Conservation (phyloP, 2,329 filamentous ascomycete species). For the Epichloe hybrida region DNA sequence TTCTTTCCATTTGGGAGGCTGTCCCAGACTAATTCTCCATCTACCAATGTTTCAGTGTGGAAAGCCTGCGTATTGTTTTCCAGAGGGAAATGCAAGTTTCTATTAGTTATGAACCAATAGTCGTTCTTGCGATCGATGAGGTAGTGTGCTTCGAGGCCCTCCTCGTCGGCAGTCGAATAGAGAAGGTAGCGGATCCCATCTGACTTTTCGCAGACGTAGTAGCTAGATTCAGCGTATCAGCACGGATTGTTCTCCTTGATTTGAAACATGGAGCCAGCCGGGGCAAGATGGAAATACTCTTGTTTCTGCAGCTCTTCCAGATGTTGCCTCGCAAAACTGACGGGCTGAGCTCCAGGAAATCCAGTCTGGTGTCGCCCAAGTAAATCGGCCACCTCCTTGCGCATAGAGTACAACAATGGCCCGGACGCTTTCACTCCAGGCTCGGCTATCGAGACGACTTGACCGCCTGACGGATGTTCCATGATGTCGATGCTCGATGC, state of each 20-base stretch:
- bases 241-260: neutral
- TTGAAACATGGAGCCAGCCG: slow-evolving; percentile 7
- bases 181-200: slow-evolving; percentile 94
- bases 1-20: slow-evolving; percentile 50
- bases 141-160: slow-evolving; percentile 59
- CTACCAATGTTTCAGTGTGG: slow-evolving; percentile 70
- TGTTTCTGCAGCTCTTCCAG: slow-evolving; percentile 65
- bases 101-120: slow-evolving; percentile 69
- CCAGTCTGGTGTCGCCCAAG: slow-evolving; percentile 53
- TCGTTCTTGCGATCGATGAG: slow-evolving; percentile 97
- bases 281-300: slow-evolving; percentile 41
- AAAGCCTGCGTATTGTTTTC: slow-evolving; percentile 51
- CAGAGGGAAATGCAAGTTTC: slow-evolving; percentile 66
- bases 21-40: slow-evolving; percentile 89
- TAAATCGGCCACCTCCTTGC: slow-evolving; percentile 59
- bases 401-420: slow-evolving; percentile 48
- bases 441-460: slow-evolving; percentile 38
- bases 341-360: slow-evolving; percentile 88
- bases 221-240: slow-evolving; percentile 35
- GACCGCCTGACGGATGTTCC: slow-evolving; percentile 18
- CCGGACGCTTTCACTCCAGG: slow-evolving; percentile 53
- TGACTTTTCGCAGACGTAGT: slow-evolving; percentile 97
- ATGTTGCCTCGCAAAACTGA: slow-evolving; percentile 77
- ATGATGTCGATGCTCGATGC: slow-evolving; percentile 10
- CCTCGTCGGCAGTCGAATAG: slow-evolving; percentile 61